These are phyloP conservation scores for Austroboletus eburneus DNA, from an alignment of 768 basidiomycete genomes.

Conservation along the genomic window DNA sequence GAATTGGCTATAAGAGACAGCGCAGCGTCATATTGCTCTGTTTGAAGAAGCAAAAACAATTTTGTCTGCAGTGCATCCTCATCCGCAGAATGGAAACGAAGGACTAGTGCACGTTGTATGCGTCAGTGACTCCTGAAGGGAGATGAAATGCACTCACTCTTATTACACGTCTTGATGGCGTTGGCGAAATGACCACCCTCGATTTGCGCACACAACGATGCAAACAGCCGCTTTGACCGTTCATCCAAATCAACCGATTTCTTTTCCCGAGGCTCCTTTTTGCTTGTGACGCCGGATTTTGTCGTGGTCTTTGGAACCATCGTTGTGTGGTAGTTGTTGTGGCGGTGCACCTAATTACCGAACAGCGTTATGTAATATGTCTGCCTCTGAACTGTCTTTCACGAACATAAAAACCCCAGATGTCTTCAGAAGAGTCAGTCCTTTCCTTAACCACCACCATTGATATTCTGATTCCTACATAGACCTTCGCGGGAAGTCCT, in stretches of 20 bases:
- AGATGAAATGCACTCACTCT: slow-evolving; percentile 53
- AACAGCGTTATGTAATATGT: slow-evolving; percentile 17
- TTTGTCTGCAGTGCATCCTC: slow-evolving; percentile 77
- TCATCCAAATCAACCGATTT: slow-evolving; percentile 20
- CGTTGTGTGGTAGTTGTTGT: neutral
- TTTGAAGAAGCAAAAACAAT: slow-evolving; percentile 83
- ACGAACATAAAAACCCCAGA: slow-evolving; percentile 28
- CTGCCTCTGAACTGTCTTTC: neutral
- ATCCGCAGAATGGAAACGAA: slow-evolving; percentile 62
- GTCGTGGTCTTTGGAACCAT: slow-evolving; percentile 22
- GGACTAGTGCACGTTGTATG: slow-evolving; percentile 45
- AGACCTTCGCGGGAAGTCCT: slow-evolving; percentile 30
- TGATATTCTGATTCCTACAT: slow-evolving; percentile 6
- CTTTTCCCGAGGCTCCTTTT: slow-evolving; percentile 17
- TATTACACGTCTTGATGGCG: slow-evolving; percentile 89
- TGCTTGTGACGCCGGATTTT: slow-evolving; percentile 5
- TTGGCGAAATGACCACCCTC: slow-evolving; percentile 85
- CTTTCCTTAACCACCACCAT: slow-evolving; percentile 3
- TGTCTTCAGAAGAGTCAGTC: slow-evolving; percentile 54
- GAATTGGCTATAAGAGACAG: slow-evolving; percentile 48
- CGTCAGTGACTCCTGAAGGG: slow-evolving; percentile 19
- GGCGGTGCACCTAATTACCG: slow-evolving; percentile 23
- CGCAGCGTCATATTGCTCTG: slow-evolving; percentile 73
- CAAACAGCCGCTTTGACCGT: slow-evolving; percentile 58
- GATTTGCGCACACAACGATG: slow-evolving; percentile 80